These are phyloP conservation scores for Sesbania bispinosa DNA, from an alignment of 306 rosid species.

Conservation along the genomic window DNA sequence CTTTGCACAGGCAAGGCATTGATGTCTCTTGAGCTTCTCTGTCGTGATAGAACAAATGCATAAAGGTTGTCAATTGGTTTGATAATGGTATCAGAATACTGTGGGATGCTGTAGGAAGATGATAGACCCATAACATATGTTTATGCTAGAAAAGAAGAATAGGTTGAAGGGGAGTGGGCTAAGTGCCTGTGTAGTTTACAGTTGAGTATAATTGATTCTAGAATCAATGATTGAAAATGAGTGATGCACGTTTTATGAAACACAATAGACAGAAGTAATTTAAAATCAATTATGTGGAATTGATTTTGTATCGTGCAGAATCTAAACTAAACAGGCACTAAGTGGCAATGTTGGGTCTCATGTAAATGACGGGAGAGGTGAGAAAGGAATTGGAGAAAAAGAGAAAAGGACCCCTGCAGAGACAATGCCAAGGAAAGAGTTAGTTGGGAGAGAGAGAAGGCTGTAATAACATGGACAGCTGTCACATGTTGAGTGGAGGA, in stretches of 20 bases:
- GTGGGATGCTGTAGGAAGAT: not conserved
- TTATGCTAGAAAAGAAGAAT: no score
- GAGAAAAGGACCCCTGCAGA: not conserved
- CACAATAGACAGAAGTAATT: no score
- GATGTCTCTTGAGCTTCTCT: not conserved
- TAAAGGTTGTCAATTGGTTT: not conserved
- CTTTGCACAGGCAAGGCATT: not conserved
- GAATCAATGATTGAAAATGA: no score
- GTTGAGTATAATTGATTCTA: no score
- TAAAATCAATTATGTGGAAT: no score
- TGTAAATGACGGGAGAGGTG: not conserved
- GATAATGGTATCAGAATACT: not conserved
- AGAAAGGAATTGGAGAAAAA: not conserved
- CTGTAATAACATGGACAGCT: not conserved
- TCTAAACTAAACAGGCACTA: not conserved
- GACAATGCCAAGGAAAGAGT: not conserved
- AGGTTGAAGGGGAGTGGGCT: no score
- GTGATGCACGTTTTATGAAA: no score
- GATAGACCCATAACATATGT: no score
- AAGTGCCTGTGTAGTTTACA: no score
- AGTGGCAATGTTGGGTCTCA: not conserved
- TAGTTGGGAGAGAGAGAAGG: not conserved
- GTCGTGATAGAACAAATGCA: not conserved
- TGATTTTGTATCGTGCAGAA: no score
- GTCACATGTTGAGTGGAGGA: not conserved